phyloP scores from a whole-genome alignment of 495 filamentous ascomycete genomes.

The Podospora australis region DNA sequence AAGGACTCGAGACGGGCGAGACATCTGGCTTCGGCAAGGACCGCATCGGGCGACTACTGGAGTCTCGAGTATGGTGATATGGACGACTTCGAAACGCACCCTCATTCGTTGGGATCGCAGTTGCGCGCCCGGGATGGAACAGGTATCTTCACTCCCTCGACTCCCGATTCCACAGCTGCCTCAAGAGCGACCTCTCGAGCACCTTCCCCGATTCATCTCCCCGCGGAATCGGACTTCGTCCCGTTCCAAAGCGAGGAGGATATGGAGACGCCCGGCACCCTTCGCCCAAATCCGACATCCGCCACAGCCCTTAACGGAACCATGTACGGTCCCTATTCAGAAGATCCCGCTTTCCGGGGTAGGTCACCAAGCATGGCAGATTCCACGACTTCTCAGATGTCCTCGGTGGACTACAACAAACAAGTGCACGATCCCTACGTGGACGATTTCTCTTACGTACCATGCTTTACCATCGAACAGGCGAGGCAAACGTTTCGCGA shows the following conservation, averaged over 20 bases:
- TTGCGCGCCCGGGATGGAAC: slow-evolving; percentile 21
- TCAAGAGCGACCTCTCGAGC: slow-evolving; percentile 39
- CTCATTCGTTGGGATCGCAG: slow-evolving; percentile 26
- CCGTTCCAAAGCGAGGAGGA: slow-evolving; percentile 44
- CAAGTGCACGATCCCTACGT: slow-evolving; percentile 55
- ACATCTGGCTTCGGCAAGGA: slow-evolving; percentile 30
- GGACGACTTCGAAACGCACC: slow-evolving; percentile 38
- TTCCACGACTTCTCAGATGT: slow-evolving; percentile 57
- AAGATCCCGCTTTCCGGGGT: slow-evolving; percentile 47
- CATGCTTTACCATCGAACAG: slow-evolving; percentile 78
- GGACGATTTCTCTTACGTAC: slow-evolving; percentile 86
- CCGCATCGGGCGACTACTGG: slow-evolving; percentile 54
- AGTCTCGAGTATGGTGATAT: slow-evolving; percentile 75
- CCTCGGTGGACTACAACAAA: slow-evolving; percentile 45
- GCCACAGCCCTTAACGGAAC: slow-evolving; percentile 61
- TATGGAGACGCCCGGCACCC: slow-evolving; percentile 36
- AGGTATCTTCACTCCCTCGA: slow-evolving; percentile 11
- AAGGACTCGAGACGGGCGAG: slow-evolving; percentile 52
- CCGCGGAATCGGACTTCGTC: slow-evolving; percentile 23
- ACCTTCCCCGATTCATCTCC: slow-evolving; percentile 41
- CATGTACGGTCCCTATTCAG: slow-evolving; percentile 65
- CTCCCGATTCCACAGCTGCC: slow-evolving; percentile 23
- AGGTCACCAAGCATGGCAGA: slow-evolving; percentile 55
- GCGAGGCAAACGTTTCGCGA: slow-evolving; percentile 87
- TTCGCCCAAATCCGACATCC: slow-evolving; percentile 43